A percentile compares a stretch with the other conserved stretches of the same genome.
phyloP scores from a whole-genome alignment of 768 basidiomycete genomes.

The Royoungia palumana region DNA sequence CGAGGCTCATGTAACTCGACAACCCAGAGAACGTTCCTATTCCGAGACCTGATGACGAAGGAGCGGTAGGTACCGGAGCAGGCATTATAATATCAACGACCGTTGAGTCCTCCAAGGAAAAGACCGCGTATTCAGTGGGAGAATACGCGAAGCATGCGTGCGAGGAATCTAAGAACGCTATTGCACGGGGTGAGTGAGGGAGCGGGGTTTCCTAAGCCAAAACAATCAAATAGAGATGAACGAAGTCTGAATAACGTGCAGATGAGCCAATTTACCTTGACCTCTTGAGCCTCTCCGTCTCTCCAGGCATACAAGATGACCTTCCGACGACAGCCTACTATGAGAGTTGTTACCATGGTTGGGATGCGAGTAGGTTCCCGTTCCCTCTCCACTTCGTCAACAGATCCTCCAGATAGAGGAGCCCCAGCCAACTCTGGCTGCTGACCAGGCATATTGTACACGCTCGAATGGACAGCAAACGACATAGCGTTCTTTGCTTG shows the following conservation, averaged over 20 bases:
- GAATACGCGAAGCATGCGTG: conserved; percentile 75
- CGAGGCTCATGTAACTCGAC: conserved; percentile 83
- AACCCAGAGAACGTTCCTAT: conserved; percentile 75
- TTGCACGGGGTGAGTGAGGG: conserved; percentile 86
- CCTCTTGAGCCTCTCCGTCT: conserved; percentile 74
- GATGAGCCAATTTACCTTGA: conserved; percentile 46
- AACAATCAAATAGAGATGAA: conserved; percentile 1
- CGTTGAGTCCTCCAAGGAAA: conserved; percentile 58
- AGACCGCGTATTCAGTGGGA: conserved; percentile 61
- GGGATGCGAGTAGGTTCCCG: conserved; percentile 50
- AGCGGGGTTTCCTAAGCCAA: conserved; percentile 67
- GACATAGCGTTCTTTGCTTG: conserved; percentile 82
- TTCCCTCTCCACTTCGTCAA: conserved; percentile 4
- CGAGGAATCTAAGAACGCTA: conserved; percentile 66
- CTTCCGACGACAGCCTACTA: conserved; percentile 83
- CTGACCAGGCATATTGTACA: conserved; percentile 42
- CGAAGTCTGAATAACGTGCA: background rate
- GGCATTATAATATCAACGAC: conserved; percentile 54
- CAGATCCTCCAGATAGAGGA: conserved; percentile 6
- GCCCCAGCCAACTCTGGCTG: conserved; percentile 14
- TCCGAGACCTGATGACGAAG: conserved; percentile 31
- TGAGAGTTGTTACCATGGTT: conserved; percentile 66
- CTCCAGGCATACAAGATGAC: conserved; percentile 84
- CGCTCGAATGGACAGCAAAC: conserved; percentile 67
- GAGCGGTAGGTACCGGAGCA: conserved; percentile 32